A percentile compares a stretch with the other conserved stretches of the same genome.
phyloP scores from a whole-genome alignment of 495 filamentous ascomycete genomes.

The Podospora fimiseda region DNA sequence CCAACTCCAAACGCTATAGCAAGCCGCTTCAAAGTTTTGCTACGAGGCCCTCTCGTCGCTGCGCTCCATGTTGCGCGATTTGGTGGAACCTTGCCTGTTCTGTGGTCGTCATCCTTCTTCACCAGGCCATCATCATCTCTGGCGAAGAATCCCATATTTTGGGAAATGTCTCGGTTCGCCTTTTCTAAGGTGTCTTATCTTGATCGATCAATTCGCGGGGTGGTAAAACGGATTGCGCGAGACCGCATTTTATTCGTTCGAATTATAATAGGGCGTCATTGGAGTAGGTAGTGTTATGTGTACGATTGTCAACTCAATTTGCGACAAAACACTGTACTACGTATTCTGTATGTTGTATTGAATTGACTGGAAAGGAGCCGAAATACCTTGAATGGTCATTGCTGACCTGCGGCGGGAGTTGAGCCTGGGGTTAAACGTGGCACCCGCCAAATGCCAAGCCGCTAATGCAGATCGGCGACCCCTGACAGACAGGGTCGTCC shows the following conservation, averaged over 20 bases:
- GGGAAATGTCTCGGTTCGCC: constrained; percentile 8
- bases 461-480: neutral
- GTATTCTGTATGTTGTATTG: too few species aligned
- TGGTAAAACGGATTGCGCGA: neutral
- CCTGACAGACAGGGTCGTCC: neutral
- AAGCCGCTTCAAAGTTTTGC: constrained; percentile 36
- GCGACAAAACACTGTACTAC: too few species aligned
- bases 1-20: constrained; percentile 25
- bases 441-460: neutral
- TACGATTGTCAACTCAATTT: neutral
- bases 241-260: neutral
- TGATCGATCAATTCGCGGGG: neutral
- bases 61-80: constrained; percentile 29
- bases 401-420: too few species aligned
- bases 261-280: neutral
- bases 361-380: too few species aligned
- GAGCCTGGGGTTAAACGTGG: neutral
- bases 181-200: neutral
- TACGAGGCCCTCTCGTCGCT: constrained; percentile 22
- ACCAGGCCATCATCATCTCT: constrained; percentile 40
- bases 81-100: constrained; percentile 21
- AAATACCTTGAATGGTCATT: too few species aligned
- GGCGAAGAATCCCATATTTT: constrained; percentile 36
- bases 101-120: constrained; percentile 49
- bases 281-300: neutral